Evolutionary conservation across 176 grass and related monocot genomes (phyloP), one percentile per base, ranked within the genome.

Genomic region (Aegilops longissima): DNA sequence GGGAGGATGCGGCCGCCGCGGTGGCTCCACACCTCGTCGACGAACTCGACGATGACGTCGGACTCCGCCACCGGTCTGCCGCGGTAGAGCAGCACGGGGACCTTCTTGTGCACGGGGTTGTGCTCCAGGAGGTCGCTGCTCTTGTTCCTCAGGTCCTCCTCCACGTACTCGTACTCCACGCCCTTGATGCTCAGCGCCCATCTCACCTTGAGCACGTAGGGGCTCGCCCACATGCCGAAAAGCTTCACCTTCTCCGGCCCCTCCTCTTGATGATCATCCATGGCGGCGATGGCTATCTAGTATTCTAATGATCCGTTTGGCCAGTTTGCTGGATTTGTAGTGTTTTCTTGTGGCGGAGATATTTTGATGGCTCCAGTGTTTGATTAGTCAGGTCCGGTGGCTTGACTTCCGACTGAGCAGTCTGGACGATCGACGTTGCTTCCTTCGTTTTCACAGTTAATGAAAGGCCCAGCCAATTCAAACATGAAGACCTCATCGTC

Each of bases 21-120:
- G 39, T 73, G 8, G 4, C 18, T 82, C 86, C 90, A 86, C 9
- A 52, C 69, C 5, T 92, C 83, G 5, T 92, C 78, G 42, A 92
- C 88, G 73, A 86, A 92, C 66, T 92, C 78, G 18, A 92, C n/a
- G 49, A 92, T 88, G 71, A 88, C 54, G 9, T 42, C 39, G 6
- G 90, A 92, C 21, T 92, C 90, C 0, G 86, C 63, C 18, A 92
- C 58, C 14, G 86, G 86, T 40, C 25, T 92, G 74, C 86, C 86
- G 4, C 18, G 27, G 69, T 69, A 84, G 29, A 88, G 24, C 13
- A 92, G 78, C 78, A 92, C 71, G 27, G 79, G 90, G 12, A 92
- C 86, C 66, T 92, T 88, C 66, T 82, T 83, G 73, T 92, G 64
- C 13, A 88, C 86, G 20, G 83, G 86, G 67, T 92, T 92, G 83